A percentile compares a stretch with the other conserved stretches of the same genome.
These are phyloP conservation scores for Hypoxylon sp. DNA, from an alignment of 2,329 filamentous ascomycete genomes.

Conservation along the genomic window DNA sequence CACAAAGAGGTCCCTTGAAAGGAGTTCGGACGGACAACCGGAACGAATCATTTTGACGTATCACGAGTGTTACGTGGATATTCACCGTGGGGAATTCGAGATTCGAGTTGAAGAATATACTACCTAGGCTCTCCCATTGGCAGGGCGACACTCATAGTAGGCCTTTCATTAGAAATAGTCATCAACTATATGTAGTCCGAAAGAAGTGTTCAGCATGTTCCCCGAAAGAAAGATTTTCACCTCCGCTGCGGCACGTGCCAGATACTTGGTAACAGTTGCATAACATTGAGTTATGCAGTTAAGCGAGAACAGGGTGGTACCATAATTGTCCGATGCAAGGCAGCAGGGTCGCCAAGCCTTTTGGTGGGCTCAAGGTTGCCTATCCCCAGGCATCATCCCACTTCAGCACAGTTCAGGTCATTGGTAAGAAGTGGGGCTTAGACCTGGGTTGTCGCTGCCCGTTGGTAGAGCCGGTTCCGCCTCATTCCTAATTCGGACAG, in stretches of 20 bases:
- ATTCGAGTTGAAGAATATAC: not conserved
- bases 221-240: not conserved
- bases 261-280: not conserved
- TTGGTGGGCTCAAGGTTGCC: constrained; percentile 1
- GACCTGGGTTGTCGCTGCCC: constrained; percentile 2
- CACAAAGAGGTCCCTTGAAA: constrained; percentile 18
- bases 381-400: constrained; percentile 9
- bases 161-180: not conserved
- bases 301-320: constrained; percentile 17
- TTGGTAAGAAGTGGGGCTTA: constrained; percentile 16
- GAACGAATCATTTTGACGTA: not conserved
- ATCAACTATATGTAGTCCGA: not conserved
- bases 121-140: not conserved
- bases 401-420: constrained; percentile 17
- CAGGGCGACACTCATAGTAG: not conserved
- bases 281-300: constrained; percentile 10
- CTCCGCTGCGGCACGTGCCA: constrained; percentile 7
- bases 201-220: not conserved
- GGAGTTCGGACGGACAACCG: not conserved
- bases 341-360: constrained; percentile 25
- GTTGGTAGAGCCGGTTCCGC: constrained; percentile 30
- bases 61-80: not conserved
- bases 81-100: not conserved
- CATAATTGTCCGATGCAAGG: constrained; percentile 40
- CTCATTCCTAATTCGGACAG: constrained; percentile 31